Base-by-base conservation (phyloP, 257 asterid genomes). In the Nicotiana tabacum region DNA sequence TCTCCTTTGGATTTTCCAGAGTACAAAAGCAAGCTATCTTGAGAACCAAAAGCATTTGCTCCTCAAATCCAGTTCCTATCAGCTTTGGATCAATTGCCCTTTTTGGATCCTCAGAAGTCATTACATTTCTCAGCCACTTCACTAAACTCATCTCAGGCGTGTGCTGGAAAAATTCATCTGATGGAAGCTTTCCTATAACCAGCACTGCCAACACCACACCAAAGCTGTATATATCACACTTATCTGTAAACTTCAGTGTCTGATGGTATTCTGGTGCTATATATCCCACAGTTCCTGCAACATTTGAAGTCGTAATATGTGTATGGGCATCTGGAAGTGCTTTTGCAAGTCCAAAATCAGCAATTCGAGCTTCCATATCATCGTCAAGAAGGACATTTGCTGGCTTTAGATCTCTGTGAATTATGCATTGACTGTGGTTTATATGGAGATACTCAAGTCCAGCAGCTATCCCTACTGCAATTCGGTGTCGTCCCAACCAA, bases 21-120 rank as follows among this genome's bases (percentile, higher is more conserved):
- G 97, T 93, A 86, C 98, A 95, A 79, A 92, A 95, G 21, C 93
- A 93, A 35, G 98, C 95, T 77, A 93, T 91, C 83, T 93, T 95
- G 61, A 95, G 94, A 56, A 92, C 95, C 90, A 95, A 72, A 60
- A 95, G 85, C 93, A 95, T 92, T 85, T 93, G 98, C 85, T 95
- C 96, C 83, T 95, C 98, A 8, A 87, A 87, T 64, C 96, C 97
- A 3, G 84, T 90, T 27, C 94, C 97, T 77, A 89, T 0, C 77
- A 95, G 86, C 35, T 43, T 88, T 7, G 87, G 66, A 74, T 93
- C 97, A 3, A 95, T 84, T 3, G 98, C 98, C 37, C 88, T 84
- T 17, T 85, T 87, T 10, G 96, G 98, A 48, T 93, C 92, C 29
- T 86, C 97, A 4, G 98, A 95, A 37, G 84, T 81, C 94, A 92